Evolutionary conservation across 257 asterid species (phyloP).

Genomic region (Solanum chilense): DNA sequence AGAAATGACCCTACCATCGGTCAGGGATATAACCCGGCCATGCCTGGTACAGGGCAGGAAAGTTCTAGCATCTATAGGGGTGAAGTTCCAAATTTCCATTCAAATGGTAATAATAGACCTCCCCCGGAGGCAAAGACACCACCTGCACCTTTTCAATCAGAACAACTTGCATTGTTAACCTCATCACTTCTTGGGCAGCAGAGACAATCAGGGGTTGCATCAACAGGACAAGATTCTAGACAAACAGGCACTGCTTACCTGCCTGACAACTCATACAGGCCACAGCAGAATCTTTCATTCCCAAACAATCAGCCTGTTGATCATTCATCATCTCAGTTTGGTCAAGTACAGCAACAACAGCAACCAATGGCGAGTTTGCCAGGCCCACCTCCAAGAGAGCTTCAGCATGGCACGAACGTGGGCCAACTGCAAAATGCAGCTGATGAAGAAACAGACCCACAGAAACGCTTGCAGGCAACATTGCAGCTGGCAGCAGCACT

Average conservation of each 20-base stretch:
- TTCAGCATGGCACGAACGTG: conserved; percentile 21
- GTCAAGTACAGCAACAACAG: conserved; percentile 37
- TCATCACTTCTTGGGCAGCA: conserved; percentile 70
- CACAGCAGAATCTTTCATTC: conserved; percentile 27
- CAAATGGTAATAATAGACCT: conserved; percentile 25
- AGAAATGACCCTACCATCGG: conserved; percentile 10
- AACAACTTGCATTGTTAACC: conserved; percentile 65
- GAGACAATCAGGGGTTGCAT: conserved; percentile 27
- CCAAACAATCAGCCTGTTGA: conserved; percentile 37
- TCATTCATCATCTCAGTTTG: conserved; percentile 30
- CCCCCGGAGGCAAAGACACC: conserved; percentile 30
- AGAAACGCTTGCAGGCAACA: conserved; percentile 81
- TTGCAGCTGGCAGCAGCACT: conserved; percentile 87
- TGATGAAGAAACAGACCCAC: conserved; percentile 66
- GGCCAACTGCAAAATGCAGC: conserved; percentile 34
- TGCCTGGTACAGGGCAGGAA: conserved; percentile 2
- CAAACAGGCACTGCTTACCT: conserved; percentile 26
- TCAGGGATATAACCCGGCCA: conserved; percentile 18
- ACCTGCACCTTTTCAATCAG: conserved; percentile 39
- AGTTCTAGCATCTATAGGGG: conserved; percentile 15
- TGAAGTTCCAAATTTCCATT: conserved; percentile 1
- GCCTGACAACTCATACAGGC: conserved; percentile 24
- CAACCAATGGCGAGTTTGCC: conserved; percentile 14
- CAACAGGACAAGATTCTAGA: conserved; percentile 30
- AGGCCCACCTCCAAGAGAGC: conserved; percentile 27